Evolutionary conservation across 2,329 filamentous ascomycete species (phyloP), one percentile per base, ranked within the genome.

Genomic region (Cyphellophora attinorum): DNA sequence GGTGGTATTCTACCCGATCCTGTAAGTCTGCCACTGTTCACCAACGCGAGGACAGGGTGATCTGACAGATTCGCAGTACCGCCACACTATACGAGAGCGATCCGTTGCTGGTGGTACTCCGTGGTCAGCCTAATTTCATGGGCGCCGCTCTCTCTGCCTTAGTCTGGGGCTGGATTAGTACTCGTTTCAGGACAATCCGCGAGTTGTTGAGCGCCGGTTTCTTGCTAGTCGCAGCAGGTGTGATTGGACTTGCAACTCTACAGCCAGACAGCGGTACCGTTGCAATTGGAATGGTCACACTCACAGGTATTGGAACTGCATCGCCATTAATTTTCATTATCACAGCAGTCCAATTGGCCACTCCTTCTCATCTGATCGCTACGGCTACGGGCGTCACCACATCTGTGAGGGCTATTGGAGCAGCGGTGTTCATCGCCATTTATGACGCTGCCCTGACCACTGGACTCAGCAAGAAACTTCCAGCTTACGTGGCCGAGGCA

Each of bases 381-480:
- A 44, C 44, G 5, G 44, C 44, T 3, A 46, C 44, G 5, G 44
- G 41, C 2, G 41, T 46, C 12, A 40, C 34, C 11, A 46, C 44
- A 3, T 46, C 44, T 3, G 37, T 39, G 3, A 39, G 44, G 15
- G 41, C 44, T 4, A 37, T 44, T 14, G 41, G 39, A 8, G 41
- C 41, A 11, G 41, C 41, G 1, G 32, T 45, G 11, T 46, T 44
- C 33, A 46, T 41, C 4, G 41, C 44, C 12, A 46, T 46, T 13
- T 42, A 38, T 15, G 32, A 39, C 3, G 41, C 44, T 2, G 41
- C 44, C 6, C 21, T 46, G 14, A 40, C 37, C 12, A 29, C 31
- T 5, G 16, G 30, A 5, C 37, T 46, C 12, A 30, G 27, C 6
- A 39, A 16, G 6, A 44, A 46, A 6, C 18, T 46, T 8, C 39